Evolutionary conservation across 2,329 filamentous ascomycete genomes (phyloP).

Genomic region (Trichoderma brevicompactum): DNA sequence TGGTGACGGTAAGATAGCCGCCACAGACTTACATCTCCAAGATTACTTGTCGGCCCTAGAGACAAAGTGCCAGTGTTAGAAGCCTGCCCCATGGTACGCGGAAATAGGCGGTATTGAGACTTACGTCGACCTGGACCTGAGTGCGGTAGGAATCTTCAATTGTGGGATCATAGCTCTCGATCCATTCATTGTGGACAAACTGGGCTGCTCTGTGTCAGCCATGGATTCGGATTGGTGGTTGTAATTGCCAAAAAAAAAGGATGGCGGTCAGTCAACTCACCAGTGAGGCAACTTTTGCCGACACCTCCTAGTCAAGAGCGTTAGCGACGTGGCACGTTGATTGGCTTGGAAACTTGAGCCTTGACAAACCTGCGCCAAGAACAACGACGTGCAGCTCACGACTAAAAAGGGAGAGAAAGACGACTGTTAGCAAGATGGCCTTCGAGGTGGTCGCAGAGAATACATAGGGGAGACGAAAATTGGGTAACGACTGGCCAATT

Average conservation of each 20-base stretch:
- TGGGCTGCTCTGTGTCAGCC: slow-evolving; percentile 62
- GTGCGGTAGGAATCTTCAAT: slow-evolving; percentile 80
- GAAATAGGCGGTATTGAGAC: slow-evolving; percentile 52
- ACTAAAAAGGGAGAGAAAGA: slow-evolving; percentile 45
- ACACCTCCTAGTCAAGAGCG: slow-evolving; percentile 77
- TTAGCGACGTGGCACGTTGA: slow-evolving; percentile 34
- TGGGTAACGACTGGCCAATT: neutral
- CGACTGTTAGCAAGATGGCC: neutral
- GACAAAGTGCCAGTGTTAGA: slow-evolving; percentile 39
- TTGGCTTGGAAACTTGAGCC: neutral
- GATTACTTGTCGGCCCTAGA: slow-evolving; percentile 81
- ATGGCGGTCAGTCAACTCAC: slow-evolving; percentile 56
- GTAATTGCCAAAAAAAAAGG: neutral
- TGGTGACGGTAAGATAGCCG: neutral
- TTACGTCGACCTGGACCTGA: slow-evolving; percentile 80
- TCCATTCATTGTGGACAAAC: slow-evolving; percentile 94
- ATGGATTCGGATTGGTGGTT: slow-evolving; percentile 17
- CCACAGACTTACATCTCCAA: slow-evolving; percentile 75
- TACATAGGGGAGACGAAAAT: neutral
- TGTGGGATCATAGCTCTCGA: slow-evolving; percentile 82
- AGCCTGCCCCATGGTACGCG: slow-evolving; percentile 10
- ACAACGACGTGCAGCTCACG: slow-evolving; percentile 84
- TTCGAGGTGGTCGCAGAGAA: neutral
- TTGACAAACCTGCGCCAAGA: slow-evolving; percentile 71
- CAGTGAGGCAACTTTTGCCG: slow-evolving; percentile 89